These are phyloP conservation scores for Spiraea crenata DNA, from an alignment of 331 rosid genomes.

Conservation along the genomic window DNA sequence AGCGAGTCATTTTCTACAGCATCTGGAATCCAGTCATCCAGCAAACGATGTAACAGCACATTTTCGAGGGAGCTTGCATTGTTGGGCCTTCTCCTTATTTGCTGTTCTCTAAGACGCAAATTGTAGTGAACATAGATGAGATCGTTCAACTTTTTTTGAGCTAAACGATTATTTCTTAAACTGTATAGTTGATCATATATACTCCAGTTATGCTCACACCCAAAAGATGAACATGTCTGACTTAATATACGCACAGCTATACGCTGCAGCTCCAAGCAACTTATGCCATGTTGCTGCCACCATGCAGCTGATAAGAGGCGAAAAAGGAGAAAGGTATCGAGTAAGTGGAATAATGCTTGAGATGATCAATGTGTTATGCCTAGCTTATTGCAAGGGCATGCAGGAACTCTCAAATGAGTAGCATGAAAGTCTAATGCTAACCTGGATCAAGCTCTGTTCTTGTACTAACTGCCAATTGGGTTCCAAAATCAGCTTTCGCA, in stretches of 20 bases:
- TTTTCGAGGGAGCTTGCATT: constrained; percentile 50
- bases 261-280: constrained; percentile 89
- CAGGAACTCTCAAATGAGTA: constrained; percentile 19
- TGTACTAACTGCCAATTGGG: constrained; percentile 93
- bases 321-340: constrained; percentile 28
- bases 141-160: constrained; percentile 70
- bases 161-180: constrained; percentile 54
- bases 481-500: constrained; percentile 93
- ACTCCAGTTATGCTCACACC: constrained; percentile 84
- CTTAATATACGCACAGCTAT: constrained; percentile 83
- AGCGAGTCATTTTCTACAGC: constrained; percentile 41
- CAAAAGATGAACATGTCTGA: constrained; percentile 83
- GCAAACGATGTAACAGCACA: constrained; percentile 49
- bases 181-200: constrained; percentile 58
- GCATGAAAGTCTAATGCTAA: constrained; percentile 24
- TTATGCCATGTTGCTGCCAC: constrained; percentile 99
- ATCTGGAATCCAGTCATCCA: constrained; percentile 76
- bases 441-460: constrained; percentile 97
- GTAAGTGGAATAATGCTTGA: constrained; percentile 3
- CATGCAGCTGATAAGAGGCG: constrained; percentile 67
- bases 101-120: constrained; percentile 81
- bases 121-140: constrained; percentile 81
- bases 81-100: constrained; percentile 57
- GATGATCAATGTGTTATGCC: not conserved
- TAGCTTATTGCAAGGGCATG: constrained; percentile 1